These are phyloP conservation scores for Rosa hybrid DNA, from an alignment of 331 rosid species.

Conservation along the genomic window DNA sequence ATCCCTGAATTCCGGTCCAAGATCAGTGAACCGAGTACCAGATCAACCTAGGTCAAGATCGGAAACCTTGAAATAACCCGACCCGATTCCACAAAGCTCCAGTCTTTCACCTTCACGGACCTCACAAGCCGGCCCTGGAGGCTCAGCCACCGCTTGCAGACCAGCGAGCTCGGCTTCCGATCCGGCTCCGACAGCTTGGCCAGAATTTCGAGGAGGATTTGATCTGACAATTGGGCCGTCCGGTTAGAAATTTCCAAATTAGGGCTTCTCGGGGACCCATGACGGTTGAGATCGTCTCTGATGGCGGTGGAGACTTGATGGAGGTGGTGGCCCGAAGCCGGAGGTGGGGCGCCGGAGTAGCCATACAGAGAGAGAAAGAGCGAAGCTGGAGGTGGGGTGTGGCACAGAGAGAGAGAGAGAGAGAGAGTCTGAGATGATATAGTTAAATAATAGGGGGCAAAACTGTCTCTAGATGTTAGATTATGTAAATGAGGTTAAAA, in stretches of 20 bases:
- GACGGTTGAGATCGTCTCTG: too few species aligned
- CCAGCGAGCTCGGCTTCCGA: conserved; percentile 56
- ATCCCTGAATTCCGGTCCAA: conserved; percentile 52
- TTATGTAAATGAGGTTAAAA: too few species aligned
- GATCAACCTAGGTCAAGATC: conserved; percentile 67
- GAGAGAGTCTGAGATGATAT: too few species aligned
- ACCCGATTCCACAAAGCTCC: conserved; percentile 83
- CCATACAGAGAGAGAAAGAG: too few species aligned
- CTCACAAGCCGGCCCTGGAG: conserved; percentile 80
- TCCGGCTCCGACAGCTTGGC: conserved; percentile 57
- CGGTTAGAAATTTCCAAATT: conserved; percentile 45
- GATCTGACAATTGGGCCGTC: conserved; percentile 65
- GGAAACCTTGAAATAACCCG: conserved; percentile 72
- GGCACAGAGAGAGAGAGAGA: too few species aligned
- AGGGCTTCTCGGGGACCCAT: conserved; percentile 15
- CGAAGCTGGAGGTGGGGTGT: too few species aligned
- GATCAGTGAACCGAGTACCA: conserved; percentile 57
- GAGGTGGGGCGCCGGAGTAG: too few species aligned
- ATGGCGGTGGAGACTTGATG: too few species aligned
- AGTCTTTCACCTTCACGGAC: conserved; percentile 57
- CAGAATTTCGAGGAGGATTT: conserved; percentile 64
- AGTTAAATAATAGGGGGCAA: too few species aligned
- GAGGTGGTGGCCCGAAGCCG: too few species aligned
- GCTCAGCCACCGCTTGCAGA: conserved; percentile 93
- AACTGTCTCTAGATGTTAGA: too few species aligned